Evolutionary conservation across 495 filamentous ascomycete genomes (phyloP), one percentile per base, ranked within the genome.

Genomic region (Hyaloscypha variabilis): DNA sequence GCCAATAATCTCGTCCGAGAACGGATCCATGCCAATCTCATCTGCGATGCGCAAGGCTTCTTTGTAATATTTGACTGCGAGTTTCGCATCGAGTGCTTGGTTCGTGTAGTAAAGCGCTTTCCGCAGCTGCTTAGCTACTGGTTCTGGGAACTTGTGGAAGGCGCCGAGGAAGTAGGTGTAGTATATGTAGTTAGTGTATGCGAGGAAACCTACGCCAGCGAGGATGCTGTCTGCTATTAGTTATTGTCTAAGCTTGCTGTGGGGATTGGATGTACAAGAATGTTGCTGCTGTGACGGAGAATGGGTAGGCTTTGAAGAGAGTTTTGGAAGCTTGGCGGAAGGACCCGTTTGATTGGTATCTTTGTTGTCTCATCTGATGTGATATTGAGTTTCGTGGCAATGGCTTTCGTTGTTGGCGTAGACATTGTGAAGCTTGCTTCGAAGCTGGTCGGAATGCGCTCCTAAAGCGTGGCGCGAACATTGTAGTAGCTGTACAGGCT

Each of bases 41-140:
- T 84, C 75, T 39, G 91, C 91, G 19, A 87, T 80, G 65, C 82
- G 77, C 50, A 98, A 75, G 2, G 94, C 95, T 55, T 88, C 80
- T 64, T 85, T 85, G 75, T 96, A 98, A 75, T 92, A 90, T 60
- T 90, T 88, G 46, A 96, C 76, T 2, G 95, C 93, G 56, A 86
- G 81, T 55, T 85, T 77, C n/a, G 90, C 86, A 50, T 95, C 85
- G 10, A 88, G 78, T 31, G 84, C 77, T 67, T 88, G 83, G 71
- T 97, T 91, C 71, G 87, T 91, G 77, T 91, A 97, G 77, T 92
- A 97, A 19, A 98, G 79, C 0, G 91, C 95, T 52, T 86, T 85
- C n/a, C 95, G 92, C 14, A 99, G 82, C 55, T 89, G 83, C 56
- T 89, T 86, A 10, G 92, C 90, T 30, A 98, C 89, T 13, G 88